Evolutionary conservation across 2,329 filamentous ascomycete species (phyloP), one percentile per base, ranked within the genome.

Genomic region (Fusarium chaquense): DNA sequence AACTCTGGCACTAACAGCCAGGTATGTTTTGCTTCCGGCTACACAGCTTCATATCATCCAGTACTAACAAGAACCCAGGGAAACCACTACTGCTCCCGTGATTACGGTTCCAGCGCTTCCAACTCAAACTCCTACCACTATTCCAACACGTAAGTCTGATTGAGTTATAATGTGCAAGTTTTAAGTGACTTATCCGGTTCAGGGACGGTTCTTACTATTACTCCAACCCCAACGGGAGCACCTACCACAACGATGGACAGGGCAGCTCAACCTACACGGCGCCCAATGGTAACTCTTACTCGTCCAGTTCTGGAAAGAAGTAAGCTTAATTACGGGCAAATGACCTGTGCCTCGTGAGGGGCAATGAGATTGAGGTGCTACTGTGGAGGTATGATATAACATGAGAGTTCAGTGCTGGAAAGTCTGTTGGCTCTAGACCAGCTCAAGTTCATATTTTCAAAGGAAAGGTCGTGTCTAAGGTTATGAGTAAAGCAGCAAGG

Each of bases 121-220:
- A 89, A 89, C 77, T 78, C 80, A 32, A 91, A 91, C 80, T 80
- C 83, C 9, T 90, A 90, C 77, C 89, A 92, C 76, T 92, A 91
- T 76, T 91, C 88, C 54, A 92, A 92, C 82, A 75, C 62, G 86
- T 87, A 76, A 68, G 83, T 77, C 40, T 18, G 15, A 12, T 12
- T 6, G 9, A 22, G 15, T 8, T 2, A 18, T 35, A 16, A 18
- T 22, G 6, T 7, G 4, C 10, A 22, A 5, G 20, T 4, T 5
- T 45, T 4, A 7, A 10, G n/a, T 38, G 8, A 26, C 30, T 60
- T 3, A 53, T 40, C 10, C 13, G 53, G 11, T 20, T 15, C 11
- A 87, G 85, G 24, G 75, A 92, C 71, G 89, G 90, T 38, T 91
- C 89, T 2, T 93, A 93, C 83, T 92, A 93, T 81, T 93, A 92